A percentile compares a stretch with the other conserved stretches of the same genome.
These are phyloP conservation scores for Ogataea wickerhamii DNA, from an alignment of 805 yeast species.

Conservation along the genomic window DNA sequence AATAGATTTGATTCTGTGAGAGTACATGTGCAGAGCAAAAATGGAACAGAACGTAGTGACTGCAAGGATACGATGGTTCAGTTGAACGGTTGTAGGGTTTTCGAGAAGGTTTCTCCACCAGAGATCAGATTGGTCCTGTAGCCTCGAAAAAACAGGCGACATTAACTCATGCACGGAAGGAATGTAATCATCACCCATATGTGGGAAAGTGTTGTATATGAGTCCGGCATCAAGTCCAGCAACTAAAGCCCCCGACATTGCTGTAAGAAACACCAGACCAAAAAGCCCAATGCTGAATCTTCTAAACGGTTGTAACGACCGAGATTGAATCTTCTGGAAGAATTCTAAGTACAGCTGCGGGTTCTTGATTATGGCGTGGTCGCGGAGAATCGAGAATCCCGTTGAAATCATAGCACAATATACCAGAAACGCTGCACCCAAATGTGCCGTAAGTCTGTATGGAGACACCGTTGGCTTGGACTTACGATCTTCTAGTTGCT, in stretches of 20 bases:
- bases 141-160: slow-evolving; percentile 68
- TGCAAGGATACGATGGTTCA: slow-evolving; percentile 85
- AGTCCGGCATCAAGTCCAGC: slow-evolving; percentile 98
- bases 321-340: slow-evolving; percentile 58
- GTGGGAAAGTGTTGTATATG: slow-evolving; percentile 93
- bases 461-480: slow-evolving; percentile 98
- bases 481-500: slow-evolving; percentile 69
- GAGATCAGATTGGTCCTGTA: slow-evolving; percentile 63
- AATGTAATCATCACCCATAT: slow-evolving; percentile 82
- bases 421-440: slow-evolving; percentile 86
- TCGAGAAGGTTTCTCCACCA: slow-evolving; percentile 92
- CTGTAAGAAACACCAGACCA: slow-evolving; percentile 76
- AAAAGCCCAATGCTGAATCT: slow-evolving; percentile 53
- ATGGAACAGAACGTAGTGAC: slow-evolving; percentile 71
- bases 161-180: slow-evolving; percentile 79
- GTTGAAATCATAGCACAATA: slow-evolving; percentile 90
- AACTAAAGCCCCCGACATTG: slow-evolving; percentile 97
- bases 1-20: slow-evolving; percentile 48
- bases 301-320: slow-evolving; percentile 57
- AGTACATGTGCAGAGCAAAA: slow-evolving; percentile 66
- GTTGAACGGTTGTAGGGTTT: slow-evolving; percentile 94
- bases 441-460: slow-evolving; percentile 88
- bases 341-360: slow-evolving; percentile 55
- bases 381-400: slow-evolving; percentile 79
- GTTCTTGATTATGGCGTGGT: slow-evolving; percentile 61